Evolutionary conservation across 768 basidiomycete species (phyloP).

Genomic region (Cantharellus cinnabarinus): DNA sequence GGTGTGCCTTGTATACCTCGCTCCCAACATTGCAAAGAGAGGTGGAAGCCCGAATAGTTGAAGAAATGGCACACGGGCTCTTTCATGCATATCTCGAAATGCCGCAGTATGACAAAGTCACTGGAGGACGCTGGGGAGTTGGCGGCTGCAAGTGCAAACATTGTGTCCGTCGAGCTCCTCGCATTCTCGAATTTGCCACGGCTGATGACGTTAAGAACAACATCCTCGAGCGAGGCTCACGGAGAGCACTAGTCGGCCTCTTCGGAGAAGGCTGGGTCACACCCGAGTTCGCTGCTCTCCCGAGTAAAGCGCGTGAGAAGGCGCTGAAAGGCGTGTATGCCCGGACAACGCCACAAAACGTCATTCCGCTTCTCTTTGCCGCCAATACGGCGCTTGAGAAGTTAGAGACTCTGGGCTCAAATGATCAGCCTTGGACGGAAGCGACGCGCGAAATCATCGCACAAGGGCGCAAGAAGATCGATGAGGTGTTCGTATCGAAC

Average conservation of each 20-base stretch:
- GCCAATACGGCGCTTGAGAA: constrained; percentile 41
- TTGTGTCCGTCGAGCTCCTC: constrained; percentile 58
- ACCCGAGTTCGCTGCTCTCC: constrained; percentile 53
- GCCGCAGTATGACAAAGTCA: constrained; percentile 54
- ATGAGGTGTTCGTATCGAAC: constrained; percentile 37
- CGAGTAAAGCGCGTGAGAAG: constrained; percentile 40
- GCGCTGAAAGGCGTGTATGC: constrained; percentile 57
- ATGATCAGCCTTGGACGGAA: constrained; percentile 36
- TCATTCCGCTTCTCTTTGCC: constrained; percentile 47
- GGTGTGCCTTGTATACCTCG: constrained; percentile 60
- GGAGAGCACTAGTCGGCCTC: constrained; percentile 56
- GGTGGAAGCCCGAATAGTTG: constrained; percentile 58
- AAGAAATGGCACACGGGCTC: constrained; percentile 80
- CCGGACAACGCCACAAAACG: constrained; percentile 42
- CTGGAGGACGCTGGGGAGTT: constrained; percentile 57
- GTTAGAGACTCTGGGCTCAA: constrained; percentile 26
- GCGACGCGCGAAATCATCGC: constrained; percentile 46
- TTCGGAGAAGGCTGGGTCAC: constrained; percentile 85
- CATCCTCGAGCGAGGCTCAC: constrained; percentile 46
- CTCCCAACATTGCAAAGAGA: constrained; percentile 58
- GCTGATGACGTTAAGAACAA: constrained; percentile 57
- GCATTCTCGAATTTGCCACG: constrained; percentile 66
- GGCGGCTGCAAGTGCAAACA: constrained; percentile 72
- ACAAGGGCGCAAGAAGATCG: constrained; percentile 36
- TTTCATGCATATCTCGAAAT: constrained; percentile 70